Evolutionary conservation across 345 rosid species (phyloP), one percentile per base, ranked within the genome.

Genomic region (Anacardium occidentale): DNA sequence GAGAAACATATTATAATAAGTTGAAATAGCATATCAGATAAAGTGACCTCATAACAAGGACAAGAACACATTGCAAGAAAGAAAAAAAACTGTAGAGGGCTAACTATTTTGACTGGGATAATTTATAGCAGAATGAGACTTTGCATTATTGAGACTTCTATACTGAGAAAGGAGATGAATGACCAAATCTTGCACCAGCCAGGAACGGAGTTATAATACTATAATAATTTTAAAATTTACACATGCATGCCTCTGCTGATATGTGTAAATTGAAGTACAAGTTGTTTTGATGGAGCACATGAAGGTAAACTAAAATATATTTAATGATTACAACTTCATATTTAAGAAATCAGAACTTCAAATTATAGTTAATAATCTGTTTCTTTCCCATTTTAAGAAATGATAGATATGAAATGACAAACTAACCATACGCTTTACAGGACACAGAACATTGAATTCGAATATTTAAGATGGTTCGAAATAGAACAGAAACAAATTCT

Each of bases 121-220:
- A 58, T 59, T 64, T 11, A 74, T 69, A 51, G 68, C 67, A 73
- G 52, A 70, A 44, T 64, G 75, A 18, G 64, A n/a, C n/a, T n/a
- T n/a, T n/a, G n/a, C n/a, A n/a, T n/a, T n/a, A n/a, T n/a, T n/a
- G n/a, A n/a, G n/a, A 55, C 52, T 62, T 48, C 50, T 34, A 54
- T 32, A 45, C 67, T 21, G 20, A 51, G 70, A 64, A 64, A 48
- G 55, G 42, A 71, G 47, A 13, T 42, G 14, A 15, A 58, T 65
- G 64, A 51, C 66, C 60, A 64, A 60, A 54, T 26, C 68, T 25
- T 48, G 17, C 11, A 26, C 5, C 13, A 24, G 37, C 26, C 47
- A 20, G 11, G 15, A 44, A 2, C n/a, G 48, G 25, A 32, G 48
- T 45, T 45, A 44, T 21, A 29, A 24, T 47, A 47, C 45, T 71